Percentiles rank a stretch among this genome's conserved stretches.
phyloP scores from a whole-genome alignment of 495 filamentous ascomycete genomes.

The Letharia lupina region DNA sequence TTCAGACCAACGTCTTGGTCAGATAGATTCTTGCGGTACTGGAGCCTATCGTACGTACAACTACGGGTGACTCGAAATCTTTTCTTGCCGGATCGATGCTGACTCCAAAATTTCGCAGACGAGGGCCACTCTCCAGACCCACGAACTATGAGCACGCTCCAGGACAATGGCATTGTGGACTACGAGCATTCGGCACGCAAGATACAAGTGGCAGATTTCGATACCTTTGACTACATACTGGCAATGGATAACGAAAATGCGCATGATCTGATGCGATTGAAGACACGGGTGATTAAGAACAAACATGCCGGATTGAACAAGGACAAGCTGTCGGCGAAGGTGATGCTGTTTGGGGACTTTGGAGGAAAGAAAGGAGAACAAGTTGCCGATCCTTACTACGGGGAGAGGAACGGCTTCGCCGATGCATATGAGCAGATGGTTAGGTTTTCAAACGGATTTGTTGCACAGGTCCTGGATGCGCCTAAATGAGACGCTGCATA shows the following conservation, averaged over 20 bases:
- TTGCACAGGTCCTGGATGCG: slow-evolving; percentile 36
- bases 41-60: slow-evolving; percentile 60
- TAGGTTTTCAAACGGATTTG: slow-evolving; percentile 70
- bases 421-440: slow-evolving; percentile 75
- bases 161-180: slow-evolving; percentile 60
- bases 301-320: slow-evolving; percentile 38
- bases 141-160: slow-evolving; percentile 76
- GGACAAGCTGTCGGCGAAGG: slow-evolving; percentile 30
- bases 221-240: slow-evolving; percentile 81
- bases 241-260: slow-evolving; percentile 91
- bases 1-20: slow-evolving; percentile 51
- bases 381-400: slow-evolving; percentile 91
- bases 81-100: background rate
- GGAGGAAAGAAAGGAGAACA: slow-evolving; percentile 57
- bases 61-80: background rate
- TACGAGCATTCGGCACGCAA: slow-evolving; percentile 74
- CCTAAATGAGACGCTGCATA: background rate
- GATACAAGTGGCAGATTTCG: slow-evolving; percentile 63
- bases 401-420: slow-evolving; percentile 72
- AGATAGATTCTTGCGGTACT: slow-evolving; percentile 85
- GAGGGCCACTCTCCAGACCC: slow-evolving; percentile 62
- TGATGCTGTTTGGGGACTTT: slow-evolving; percentile 83
- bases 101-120: background rate
- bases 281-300: slow-evolving; percentile 44
- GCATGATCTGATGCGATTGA: slow-evolving; percentile 54